These are phyloP conservation scores for Trichoderma orchidacearum DNA, from an alignment of 495 filamentous ascomycete genomes.

Conservation along the genomic window DNA sequence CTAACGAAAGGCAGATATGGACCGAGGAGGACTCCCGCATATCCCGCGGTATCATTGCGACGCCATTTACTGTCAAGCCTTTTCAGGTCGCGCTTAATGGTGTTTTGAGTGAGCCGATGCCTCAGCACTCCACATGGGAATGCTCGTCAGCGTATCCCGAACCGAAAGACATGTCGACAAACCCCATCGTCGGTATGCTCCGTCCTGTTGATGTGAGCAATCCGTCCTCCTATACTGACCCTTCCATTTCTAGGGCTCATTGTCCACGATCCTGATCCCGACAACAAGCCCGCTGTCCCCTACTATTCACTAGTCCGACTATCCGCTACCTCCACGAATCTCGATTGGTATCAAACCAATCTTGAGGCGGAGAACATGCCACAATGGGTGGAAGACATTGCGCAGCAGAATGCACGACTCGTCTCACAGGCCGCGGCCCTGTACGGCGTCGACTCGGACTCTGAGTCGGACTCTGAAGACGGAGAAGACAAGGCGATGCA, in stretches of 20 bases:
- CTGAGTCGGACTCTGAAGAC: constrained; percentile 3
- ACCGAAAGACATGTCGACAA: constrained; percentile 5
- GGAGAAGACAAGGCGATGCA: constrained; percentile 5
- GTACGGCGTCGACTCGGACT: background rate
- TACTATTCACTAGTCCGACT: constrained; percentile 29
- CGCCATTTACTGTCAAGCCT: constrained; percentile 18
- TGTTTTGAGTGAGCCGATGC: background rate
- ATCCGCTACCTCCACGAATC: constrained; percentile 28
- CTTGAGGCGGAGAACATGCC: constrained; percentile 11
- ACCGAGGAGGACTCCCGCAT: constrained; percentile 8
- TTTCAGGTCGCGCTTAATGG: constrained; percentile 23
- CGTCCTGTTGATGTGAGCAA: background rate
- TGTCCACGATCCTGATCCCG: constrained; percentile 23
- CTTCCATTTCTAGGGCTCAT: constrained; percentile 20
- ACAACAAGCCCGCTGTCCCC: constrained; percentile 13
- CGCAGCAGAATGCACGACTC: background rate
- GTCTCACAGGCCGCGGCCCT: background rate
- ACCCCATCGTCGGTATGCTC: constrained; percentile 28
- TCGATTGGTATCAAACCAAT: constrained; percentile 31
- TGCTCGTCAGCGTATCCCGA: constrained; percentile 25
- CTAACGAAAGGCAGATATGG: constrained; percentile 23
- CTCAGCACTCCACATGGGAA: constrained; percentile 15
- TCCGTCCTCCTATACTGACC: background rate
- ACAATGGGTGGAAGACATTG: constrained; percentile 23
- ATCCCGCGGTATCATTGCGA: constrained; percentile 28